Evolutionary conservation across 2,329 filamentous ascomycete genomes (phyloP), one percentile per base, ranked within the genome.

Genomic region (Colletotrichum sp.): DNA sequence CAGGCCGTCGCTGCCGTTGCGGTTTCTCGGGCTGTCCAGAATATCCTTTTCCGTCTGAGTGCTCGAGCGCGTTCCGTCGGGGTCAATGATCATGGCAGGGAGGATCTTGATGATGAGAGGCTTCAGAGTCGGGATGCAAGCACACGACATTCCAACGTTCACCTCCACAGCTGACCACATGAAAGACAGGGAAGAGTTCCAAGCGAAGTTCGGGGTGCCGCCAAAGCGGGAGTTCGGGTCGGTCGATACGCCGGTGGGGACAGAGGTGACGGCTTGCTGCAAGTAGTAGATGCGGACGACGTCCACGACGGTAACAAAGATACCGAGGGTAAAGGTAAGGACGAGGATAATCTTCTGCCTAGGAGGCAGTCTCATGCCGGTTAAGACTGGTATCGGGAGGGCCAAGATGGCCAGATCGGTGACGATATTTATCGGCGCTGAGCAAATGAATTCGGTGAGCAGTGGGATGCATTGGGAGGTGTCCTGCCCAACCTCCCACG

Each of bases 91-190:
- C 85, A 92, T 90, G 24, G 86, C 83, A 4, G 91, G 91, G n/a
- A 92, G 83, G 68, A 92, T 87, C 75, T 88, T 88, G 78, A 94
- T 91, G 71, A 96, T 92, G 8, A 98, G 87, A 2, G 96, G 96
- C 82, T 98, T 98, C 77, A 98, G 86, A 0, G 94, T 96, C 10
- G 96, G 96, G n/a, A 98, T 94, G 80, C 96, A 98, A 56, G 94
- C 96, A 81, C 95, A 98, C 78, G 96, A 93, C 79, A 98, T 96
- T 21, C 95, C 96, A 2, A 97, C 88, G 78, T 98, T 97, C 81
- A 98, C 95, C 83, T 98, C 96, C 70, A 98, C 92, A 15, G 94
- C 94, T 18, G 94, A 96, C 96, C 96, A 98, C 94, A 98, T 96
- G 81, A 97, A 93, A 0, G 95, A 95, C 7, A 96, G 86, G 1